These are phyloP conservation scores for Quercus engelmannii DNA, from an alignment of 306 rosid genomes.

Conservation along the genomic window DNA sequence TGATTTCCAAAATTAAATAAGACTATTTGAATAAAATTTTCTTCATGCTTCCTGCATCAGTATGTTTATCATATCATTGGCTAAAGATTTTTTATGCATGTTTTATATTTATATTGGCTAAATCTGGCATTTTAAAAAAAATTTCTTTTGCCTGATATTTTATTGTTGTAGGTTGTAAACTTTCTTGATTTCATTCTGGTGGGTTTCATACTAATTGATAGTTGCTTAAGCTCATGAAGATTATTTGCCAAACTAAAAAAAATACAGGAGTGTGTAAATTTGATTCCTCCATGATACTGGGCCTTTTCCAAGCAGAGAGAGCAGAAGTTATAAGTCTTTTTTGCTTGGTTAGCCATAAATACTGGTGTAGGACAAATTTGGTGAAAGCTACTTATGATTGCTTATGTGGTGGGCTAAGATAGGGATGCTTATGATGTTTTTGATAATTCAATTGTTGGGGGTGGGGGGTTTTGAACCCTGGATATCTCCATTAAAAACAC, in stretches of 20 bases:
- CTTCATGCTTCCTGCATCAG: no score
- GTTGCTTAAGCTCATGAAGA: not conserved
- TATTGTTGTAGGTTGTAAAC: no score
- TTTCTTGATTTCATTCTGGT: not conserved
- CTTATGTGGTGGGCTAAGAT: not conserved
- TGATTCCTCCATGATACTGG: not conserved
- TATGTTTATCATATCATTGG: not conserved
- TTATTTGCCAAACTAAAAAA: not conserved
- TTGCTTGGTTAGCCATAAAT: not conserved
- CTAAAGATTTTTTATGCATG: not conserved
- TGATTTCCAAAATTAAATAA: no score
- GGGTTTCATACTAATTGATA: not conserved
- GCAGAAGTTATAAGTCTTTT: not conserved
- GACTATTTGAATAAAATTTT: no score
- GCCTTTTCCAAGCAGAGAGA: not conserved
- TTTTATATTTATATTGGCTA: not conserved
- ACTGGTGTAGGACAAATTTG: not conserved
- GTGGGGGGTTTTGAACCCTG: no score
- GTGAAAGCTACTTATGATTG: not conserved
- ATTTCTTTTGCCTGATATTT: no score
- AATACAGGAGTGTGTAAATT: not conserved
- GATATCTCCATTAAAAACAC: no score
- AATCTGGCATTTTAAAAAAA: not conserved
- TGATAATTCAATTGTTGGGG: no score
- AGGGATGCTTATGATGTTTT: not conserved